These are phyloP conservation scores for Chaetomium tenue DNA, from an alignment of 495 filamentous ascomycete species.

Conservation along the genomic window DNA sequence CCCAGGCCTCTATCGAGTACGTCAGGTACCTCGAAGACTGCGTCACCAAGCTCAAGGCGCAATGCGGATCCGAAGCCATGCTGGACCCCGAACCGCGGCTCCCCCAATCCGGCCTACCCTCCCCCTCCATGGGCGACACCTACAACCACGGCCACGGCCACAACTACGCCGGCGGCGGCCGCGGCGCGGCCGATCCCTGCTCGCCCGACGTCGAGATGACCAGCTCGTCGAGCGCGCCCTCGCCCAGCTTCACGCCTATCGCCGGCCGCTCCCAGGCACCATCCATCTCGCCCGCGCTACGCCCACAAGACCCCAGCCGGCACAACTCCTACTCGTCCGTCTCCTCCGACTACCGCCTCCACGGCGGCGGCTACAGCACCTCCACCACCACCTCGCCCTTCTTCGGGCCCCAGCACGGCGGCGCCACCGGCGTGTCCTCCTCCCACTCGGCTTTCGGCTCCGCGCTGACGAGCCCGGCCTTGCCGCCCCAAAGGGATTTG, in stretches of 20 bases:
- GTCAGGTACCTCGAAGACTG: conserved; percentile 92
- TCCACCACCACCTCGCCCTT: conserved; percentile 48
- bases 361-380: conserved; percentile 42
- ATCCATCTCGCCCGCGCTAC: conserved; percentile 50
- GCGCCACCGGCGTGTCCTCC: too few species aligned
- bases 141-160: conserved; percentile 32
- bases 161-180: conserved; percentile 18
- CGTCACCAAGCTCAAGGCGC: conserved; percentile 73
- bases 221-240: conserved; percentile 32
- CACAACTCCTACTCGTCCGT: conserved; percentile 50
- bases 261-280: conserved; percentile 39
- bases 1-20: conserved; percentile 91
- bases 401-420: conserved; percentile 40
- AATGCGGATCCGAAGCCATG: conserved; percentile 36
- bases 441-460: conserved; percentile 40
- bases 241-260: conserved; percentile 31
- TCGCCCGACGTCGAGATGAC: conserved; percentile 50
- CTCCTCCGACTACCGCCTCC: conserved; percentile 42
- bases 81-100: conserved; percentile 13
- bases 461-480: conserved; percentile 50
- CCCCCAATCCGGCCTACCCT: conserved; percentile 21
- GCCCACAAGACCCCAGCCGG: conserved; percentile 39
- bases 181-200: background rate
- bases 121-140: conserved; percentile 28
- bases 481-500: conserved; percentile 48